Evolutionary conservation across 768 basidiomycete species (phyloP).

Genomic region (Suillus fuscotomentosus): DNA sequence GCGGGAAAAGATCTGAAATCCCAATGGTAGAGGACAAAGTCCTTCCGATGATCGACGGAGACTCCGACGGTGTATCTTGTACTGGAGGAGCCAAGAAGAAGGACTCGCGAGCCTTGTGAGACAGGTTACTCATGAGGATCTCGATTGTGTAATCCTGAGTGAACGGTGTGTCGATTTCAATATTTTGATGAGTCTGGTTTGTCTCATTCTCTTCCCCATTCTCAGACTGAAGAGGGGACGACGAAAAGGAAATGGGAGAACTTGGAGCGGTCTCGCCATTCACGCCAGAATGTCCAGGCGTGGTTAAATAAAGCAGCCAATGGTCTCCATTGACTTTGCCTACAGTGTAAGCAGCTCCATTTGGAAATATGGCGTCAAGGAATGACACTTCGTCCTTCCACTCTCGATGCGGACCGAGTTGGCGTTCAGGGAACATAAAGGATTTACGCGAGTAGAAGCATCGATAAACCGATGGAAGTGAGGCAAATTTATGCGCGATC

Average conservation of each 20-base stretch:
- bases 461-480: constrained; percentile 71
- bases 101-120: constrained; percentile 66
- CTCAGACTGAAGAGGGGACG: constrained; percentile 14
- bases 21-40: constrained; percentile 69
- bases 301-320: constrained; percentile 94
- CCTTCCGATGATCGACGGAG: constrained; percentile 26
- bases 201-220: constrained; percentile 13
- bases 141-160: constrained; percentile 92
- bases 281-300: constrained; percentile 39
- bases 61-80: constrained; percentile 46
- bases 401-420: constrained; percentile 87
- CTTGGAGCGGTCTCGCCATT: constrained; percentile 21
- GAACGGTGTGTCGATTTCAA: constrained; percentile 13
- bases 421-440: constrained; percentile 99
- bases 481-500: constrained; percentile 74
- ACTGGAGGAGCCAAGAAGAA: constrained; percentile 68
- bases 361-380: constrained; percentile 84
- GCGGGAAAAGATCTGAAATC: constrained; percentile 80
- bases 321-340: constrained; percentile 99
- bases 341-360: constrained; percentile 92
- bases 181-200: constrained; percentile 3
- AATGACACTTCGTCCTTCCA: constrained; percentile 94
- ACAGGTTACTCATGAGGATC: constrained; percentile 94
- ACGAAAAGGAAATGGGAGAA: constrained; percentile 16
- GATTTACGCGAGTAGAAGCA: constrained; percentile 98